Percentiles rank a stretch among this genome's conserved stretches.
Evolutionary conservation across 2,329 filamentous ascomycete species (phyloP).

Genomic region (Acrocalymma vagum): DNA sequence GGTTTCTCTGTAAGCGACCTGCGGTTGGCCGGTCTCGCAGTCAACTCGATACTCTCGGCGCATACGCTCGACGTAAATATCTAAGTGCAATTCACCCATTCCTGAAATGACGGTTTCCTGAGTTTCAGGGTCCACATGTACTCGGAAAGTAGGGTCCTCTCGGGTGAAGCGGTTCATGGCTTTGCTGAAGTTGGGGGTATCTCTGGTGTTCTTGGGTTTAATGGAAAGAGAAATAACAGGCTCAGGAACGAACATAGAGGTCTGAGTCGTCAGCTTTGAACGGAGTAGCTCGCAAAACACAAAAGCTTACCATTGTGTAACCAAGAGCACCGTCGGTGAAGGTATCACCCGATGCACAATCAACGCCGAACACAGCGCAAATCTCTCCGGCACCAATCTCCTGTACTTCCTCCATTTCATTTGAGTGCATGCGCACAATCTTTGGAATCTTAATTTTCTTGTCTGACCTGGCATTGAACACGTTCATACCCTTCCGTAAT

Average conservation of each 20-base stretch:
- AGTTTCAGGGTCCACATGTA: constrained; percentile 89
- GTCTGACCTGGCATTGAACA: constrained; percentile 92
- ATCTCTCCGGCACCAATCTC: constrained; percentile 97
- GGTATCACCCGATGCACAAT: constrained; percentile 96
- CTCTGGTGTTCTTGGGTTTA: constrained; percentile 91
- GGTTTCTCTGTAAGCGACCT: constrained; percentile 96
- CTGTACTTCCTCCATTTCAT: constrained; percentile 96
- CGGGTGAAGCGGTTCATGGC: constrained; percentile 99
- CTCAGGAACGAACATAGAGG: constrained; percentile 97
- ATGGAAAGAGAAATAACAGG: constrained; percentile 98
- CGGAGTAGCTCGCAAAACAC: constrained; percentile 4
- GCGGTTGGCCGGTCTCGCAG: constrained; percentile 93
- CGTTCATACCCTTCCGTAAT: constrained; percentile 84
- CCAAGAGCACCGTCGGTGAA: constrained; percentile 94
- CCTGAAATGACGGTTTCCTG: constrained; percentile 98
- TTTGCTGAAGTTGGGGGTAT: constrained; percentile 94
- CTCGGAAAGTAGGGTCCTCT: constrained; percentile 96
- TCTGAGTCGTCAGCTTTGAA: constrained; percentile 44
- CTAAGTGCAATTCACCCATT: constrained; percentile 96
- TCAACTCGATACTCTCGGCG: constrained; percentile 96
- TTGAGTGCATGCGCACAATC: constrained; percentile 99
- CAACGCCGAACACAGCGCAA: constrained; percentile 96
- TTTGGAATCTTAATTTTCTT: constrained; percentile 97
- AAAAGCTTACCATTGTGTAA: constrained; percentile 76
- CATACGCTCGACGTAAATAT: constrained; percentile 98